Base-by-base conservation (phyloP, 306 rosid species). In the Sophora flavescens region DNA sequence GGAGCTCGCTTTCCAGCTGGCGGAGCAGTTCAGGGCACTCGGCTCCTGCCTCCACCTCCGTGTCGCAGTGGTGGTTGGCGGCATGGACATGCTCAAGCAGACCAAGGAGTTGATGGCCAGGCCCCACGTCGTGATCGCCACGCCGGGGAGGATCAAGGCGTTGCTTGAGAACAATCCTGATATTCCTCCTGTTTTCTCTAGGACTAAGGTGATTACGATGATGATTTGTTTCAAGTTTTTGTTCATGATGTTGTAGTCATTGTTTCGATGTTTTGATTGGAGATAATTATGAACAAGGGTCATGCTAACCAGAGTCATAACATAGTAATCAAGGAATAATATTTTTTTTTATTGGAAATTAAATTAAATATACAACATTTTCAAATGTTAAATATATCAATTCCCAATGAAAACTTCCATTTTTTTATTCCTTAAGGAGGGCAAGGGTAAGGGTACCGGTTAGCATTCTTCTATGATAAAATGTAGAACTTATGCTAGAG, bases 81-180 rank as follows among this genome's bases (percentile, higher is more conserved):
- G 98, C 6, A 89, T 86, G 93, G 92, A 95, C 50, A 87, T 81
- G 89, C 79, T 95, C 68, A 68, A 16, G 38, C 98, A 95, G 78
- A 42, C 89, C 2, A 82, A 86, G 80, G 82, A 73, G 39, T 88
- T 92, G 85, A 79, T 80, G 45, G 81, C 84, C 0, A 81, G 97
- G 65, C 98, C 97, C 0, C 97, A 92, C 28, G 72, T 95, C 26
- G 98, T 95, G 51, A 89, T 95, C 6, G 96, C 93, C 8, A 92
- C 98, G 1, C 98, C 96, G 0, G 96, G 98, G 32, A 85, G 98
- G 80, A 78, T 94, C 28, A 91, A 88, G 80, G 84, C 67, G 22
- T 85, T 95, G 88, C 91, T 95, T 2, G 81, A 88, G 60, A 81
- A 86, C 6, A 82, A 82, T 78, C 94, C 96, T 54, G 96, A 90